Conservation (phyloP, 2,329 filamentous ascomycete species). For the Fusarium sp. region DNA sequence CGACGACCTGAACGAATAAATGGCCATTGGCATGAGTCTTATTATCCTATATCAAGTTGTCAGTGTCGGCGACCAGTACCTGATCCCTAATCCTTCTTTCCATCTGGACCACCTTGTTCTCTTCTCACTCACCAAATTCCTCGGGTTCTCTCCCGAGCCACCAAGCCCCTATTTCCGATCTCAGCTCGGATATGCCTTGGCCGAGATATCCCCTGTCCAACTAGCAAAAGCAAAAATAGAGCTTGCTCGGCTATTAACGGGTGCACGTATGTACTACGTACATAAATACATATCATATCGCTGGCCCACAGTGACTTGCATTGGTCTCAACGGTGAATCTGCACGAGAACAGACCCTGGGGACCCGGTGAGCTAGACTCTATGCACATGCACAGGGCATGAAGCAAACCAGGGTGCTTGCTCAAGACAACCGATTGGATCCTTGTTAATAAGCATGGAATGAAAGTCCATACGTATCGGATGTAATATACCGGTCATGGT, state of each 20-base stretch:
- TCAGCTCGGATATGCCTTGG: background rate
- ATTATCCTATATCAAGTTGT: background rate
- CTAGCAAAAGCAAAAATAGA: background rate
- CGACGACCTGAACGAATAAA: background rate
- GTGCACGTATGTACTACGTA: background rate
- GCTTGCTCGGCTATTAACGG: background rate
- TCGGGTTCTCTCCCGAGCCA: background rate
- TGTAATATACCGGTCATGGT: background rate
- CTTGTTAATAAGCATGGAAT: background rate
- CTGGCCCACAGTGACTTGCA: background rate
- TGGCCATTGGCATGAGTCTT: background rate
- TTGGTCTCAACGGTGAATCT: background rate
- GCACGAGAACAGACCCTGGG: background rate
- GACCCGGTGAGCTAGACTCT: background rate
- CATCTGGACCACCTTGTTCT: background rate
- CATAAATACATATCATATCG: background rate
- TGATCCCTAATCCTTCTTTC: background rate
- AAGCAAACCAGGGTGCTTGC: background rate
- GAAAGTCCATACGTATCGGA: background rate
- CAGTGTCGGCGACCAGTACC: fast-evolving
- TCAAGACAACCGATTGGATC: background rate
- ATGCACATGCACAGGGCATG: background rate
- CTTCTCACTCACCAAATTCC: background rate
- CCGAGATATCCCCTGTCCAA: background rate
- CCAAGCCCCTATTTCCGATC: background rate